Evolutionary conservation across 1,284 basidiomycete species (phyloP), one percentile per base, ranked within the genome.

Genomic region (Meripilus lineatus): DNA sequence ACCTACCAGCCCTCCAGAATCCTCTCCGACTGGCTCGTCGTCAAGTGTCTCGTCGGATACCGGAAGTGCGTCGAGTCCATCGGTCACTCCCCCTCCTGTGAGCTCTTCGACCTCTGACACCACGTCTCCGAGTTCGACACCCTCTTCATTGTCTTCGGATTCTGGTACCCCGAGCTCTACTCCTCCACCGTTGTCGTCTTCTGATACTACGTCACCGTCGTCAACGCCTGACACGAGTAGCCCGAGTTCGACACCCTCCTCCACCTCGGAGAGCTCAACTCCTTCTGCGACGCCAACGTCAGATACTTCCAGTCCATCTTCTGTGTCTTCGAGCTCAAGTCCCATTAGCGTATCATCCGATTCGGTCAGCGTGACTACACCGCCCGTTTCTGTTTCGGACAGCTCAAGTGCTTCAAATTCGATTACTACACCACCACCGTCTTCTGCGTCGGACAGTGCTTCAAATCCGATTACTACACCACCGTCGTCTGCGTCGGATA

Each of bases 1-100:
- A 11, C 17, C 34, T 8, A 11, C 11, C 18, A 35, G 34, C 34
- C 10, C 28, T 10, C 10, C 8, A 10, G 21, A 51, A 1, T 44
- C 57, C 13, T 47, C 50, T 22, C 48, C 41, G 3, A 14, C 51
- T 10, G 36, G 56, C 2, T 40, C 52, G 20, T 21, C 42, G 18
- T 40, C 51, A 10, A 35, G 33, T 22, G 45, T 54, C 15, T 38
- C 48, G 34, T 30, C 53, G 15, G 28, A 50, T 17, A 35, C 57
- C 13, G 41, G 25, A 14, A 34, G 13, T 37, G 13, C 39, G 25
- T 18, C 21, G 11, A 32, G 40, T 24, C 23, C 44, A 10, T 40
- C 43, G 13, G 33, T 20, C 22, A 38, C 8, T 30, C 8, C 28
- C 28, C n/a, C 28, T 30, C n/a, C 28, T 30, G 5, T 32, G 17